phyloP scores from a whole-genome alignment of 2,329 filamentous ascomycete species.

The Metarhizium brunneum region DNA sequence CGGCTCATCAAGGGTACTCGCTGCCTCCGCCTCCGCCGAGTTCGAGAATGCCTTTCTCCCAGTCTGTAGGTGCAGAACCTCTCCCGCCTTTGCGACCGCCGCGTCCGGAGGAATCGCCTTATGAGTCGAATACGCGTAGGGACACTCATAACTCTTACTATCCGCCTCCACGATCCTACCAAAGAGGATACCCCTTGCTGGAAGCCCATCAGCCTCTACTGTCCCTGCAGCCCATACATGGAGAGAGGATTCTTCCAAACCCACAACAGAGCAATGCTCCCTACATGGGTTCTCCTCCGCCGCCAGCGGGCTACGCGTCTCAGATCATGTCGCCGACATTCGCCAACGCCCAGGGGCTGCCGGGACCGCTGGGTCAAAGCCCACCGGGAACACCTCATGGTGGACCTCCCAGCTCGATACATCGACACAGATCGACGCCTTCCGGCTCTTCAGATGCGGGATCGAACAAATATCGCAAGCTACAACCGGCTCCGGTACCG shows the following conservation, averaged over 20 bases:
- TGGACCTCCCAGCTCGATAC: slow-evolving; percentile 16
- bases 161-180: slow-evolving; percentile 20
- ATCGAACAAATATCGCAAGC: slow-evolving; percentile 43
- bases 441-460: slow-evolving; percentile 28
- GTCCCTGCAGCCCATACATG: slow-evolving; percentile 19
- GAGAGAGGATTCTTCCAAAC: slow-evolving; percentile 25
- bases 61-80: slow-evolving; percentile 24
- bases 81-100: slow-evolving; percentile 30
- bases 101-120: slow-evolving; percentile 22
- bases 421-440: slow-evolving; percentile 27
- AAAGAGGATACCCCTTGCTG: slow-evolving; percentile 17
- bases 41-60: slow-evolving; percentile 26
- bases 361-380: slow-evolving; percentile 23
- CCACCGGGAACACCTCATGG: slow-evolving; percentile 25
- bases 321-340: slow-evolving; percentile 29
- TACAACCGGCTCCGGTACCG: slow-evolving; percentile 48
- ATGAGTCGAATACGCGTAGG: slow-evolving; percentile 23
- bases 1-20: slow-evolving; percentile 15
- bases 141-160: slow-evolving; percentile 23
- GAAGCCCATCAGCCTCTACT: slow-evolving; percentile 18
- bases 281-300: slow-evolving; percentile 26
- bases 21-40: slow-evolving; percentile 15
- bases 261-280: slow-evolving; percentile 18
- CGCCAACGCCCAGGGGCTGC: slow-evolving; percentile 19
- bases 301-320: slow-evolving; percentile 18